phyloP scores from a whole-genome alignment of 257 asterid genomes.

The Gardenia jasminoides region DNA sequence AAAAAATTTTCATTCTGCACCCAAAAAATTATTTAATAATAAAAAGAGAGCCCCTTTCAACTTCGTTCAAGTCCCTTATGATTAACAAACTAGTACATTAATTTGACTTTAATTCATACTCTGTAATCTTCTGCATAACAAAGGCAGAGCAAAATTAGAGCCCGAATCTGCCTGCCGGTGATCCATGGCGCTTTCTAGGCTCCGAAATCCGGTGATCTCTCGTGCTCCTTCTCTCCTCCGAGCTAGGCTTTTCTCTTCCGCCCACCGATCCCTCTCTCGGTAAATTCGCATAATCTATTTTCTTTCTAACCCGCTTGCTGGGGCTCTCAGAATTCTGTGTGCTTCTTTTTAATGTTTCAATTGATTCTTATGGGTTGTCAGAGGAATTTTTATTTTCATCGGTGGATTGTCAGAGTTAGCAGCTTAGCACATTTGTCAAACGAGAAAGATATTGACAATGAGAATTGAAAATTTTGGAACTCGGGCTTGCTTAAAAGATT shows the following conservation, averaged over 20 bases:
- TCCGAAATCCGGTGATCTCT: conserved; percentile 73
- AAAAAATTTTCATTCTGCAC: no score
- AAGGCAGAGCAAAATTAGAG: conserved; percentile 13
- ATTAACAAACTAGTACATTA: not conserved
- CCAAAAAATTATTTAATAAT: no score
- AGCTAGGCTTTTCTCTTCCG: conserved; percentile 61
- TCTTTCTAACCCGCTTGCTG: not conserved
- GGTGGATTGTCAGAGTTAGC: not conserved
- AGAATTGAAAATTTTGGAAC: not conserved
- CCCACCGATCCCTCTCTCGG: conserved; percentile 50
- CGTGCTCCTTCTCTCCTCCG: conserved; percentile 70
- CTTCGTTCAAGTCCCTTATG: not conserved
- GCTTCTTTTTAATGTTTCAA: not conserved
- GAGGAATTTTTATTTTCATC: not conserved
- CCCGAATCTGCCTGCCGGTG: conserved; percentile 30
- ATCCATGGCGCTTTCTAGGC: conserved; percentile 93
- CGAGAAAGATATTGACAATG: not conserved
- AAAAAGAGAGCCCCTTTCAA: not conserved
- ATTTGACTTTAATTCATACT: not conserved
- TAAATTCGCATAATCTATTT: conserved; percentile 18
- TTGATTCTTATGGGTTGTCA: not conserved
- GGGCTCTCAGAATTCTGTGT: not conserved
- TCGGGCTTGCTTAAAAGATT: no score
- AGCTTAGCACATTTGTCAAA: conserved; percentile 4
- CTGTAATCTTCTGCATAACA: not conserved